Base-by-base conservation (phyloP, 192 early-diverging fungal genomes). In the Diversispora epigaea region DNA sequence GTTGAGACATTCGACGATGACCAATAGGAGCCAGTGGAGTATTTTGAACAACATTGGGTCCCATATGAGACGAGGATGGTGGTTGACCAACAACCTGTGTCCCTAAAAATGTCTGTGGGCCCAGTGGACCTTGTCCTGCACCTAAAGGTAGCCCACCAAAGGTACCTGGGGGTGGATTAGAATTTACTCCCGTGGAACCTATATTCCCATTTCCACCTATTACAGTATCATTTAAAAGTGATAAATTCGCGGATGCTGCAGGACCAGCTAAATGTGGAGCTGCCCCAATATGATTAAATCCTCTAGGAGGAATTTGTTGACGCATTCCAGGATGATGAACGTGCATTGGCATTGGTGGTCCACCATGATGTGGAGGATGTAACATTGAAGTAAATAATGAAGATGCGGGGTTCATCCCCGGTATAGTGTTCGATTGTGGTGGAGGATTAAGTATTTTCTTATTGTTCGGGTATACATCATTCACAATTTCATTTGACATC, bases 11-110 rank as follows among this genome's bases (percentile, higher is more conserved):
- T 17, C 83, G 77, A 25, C 80, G 67, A 71, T 84, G 82, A 6
- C 83, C 83, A 40, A 84, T 82, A 3, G 83, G 83, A 32, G 81
- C 77, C 54, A 84, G 76, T 7, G 79, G 77, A 17, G 78, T 71
- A 78, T 75, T 80, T 21, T 76, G 77, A 9, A 71, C 66, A 43
- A 79, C 72, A 41, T 76, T 77, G 19, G 78, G 64, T 40, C 68
- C 76, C 14, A 82, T 79, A 12, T 78, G 72, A 66, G 78, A 78
- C 7, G 78, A 40, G 8, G 76, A 46, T 12, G 76, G 55, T 40
- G 82, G 79, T 78, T 60, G 82, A 75, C 44, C 75, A 75, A 52
- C 46, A 14, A 61, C 65, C 77, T 70, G 46, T 61, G 17, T 73
- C 17, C 58, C 62, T 12, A n/a, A n/a, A 77, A 57, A 60, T 65